Evolutionary conservation across 2,329 filamentous ascomycete species (phyloP), one percentile per base, ranked within the genome.

Genomic region (Metarhizium sp.): DNA sequence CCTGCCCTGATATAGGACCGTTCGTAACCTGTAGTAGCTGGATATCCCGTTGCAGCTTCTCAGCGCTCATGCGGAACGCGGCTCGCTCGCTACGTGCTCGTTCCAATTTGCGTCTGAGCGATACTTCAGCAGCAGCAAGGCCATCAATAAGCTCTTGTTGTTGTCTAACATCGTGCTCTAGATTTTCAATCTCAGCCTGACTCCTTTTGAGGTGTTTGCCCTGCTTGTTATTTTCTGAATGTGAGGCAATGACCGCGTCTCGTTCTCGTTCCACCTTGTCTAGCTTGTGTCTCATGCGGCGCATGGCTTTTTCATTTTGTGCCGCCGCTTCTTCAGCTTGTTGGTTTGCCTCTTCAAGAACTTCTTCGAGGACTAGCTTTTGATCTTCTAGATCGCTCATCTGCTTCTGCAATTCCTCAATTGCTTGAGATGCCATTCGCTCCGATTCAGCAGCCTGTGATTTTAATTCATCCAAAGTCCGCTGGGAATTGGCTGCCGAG

Each of bases 161-260:
- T 64, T 88, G 82, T 6, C 79, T 76, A 32, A 94, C 77, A 64
- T 88, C 84, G 56, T 88, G 78, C 61, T 89, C 85, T n/a, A 94
- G 76, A 38, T 84, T 80, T 67, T 89, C 82, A 46, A 79, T 74
- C 63, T 86, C 81, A 13, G 82, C 74, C 67, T 87, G 84, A 20
- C 80, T 80, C 62, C 82, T 78, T 58, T 81, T 82, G 30, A 88
- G 71, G 57, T 85, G 81, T 45, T 77, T 75, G 47, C 81, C 78
- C 63, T 84, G 81, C 55, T 79, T 78, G 50, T 72, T 71, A 11
- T 73, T 72, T 38, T 78, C 75, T 18, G 64, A 62, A 48, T 68
- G 65, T 49, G 68, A 58, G 56, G 64, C 64, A 42, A 68, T 63
- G 52, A 69, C 61, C n/a, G 60, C 59, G 56, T 62, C 64, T 58